Evolutionary conservation across 176 grass and related monocot genomes (phyloP).

Genomic region (Musa acuminata): DNA sequence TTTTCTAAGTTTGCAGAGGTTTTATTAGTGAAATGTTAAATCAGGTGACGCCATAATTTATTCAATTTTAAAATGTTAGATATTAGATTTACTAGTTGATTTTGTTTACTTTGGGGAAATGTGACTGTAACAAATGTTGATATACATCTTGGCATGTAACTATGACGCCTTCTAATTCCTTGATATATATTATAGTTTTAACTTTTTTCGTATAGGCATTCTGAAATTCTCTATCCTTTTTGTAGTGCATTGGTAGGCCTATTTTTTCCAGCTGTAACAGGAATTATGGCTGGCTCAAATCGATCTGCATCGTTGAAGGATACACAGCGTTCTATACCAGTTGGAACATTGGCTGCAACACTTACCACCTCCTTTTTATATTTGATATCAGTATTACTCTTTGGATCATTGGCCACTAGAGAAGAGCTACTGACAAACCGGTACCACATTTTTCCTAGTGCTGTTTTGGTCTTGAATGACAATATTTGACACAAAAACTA

Average conservation of each 20-base stretch:
- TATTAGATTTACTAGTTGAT: not conserved
- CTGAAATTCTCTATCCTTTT: not conserved
- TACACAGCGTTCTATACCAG: conserved; percentile 92
- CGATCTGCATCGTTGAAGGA: conserved; percentile 92
- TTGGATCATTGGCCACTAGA: conserved; percentile 85
- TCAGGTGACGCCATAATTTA: not conserved
- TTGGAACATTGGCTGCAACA: conserved; percentile 82
- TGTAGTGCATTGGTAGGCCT: conserved; percentile 90
- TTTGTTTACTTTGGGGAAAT: not conserved
- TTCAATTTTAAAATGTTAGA: no score
- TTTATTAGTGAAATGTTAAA: not conserved
- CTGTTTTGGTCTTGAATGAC: not conserved
- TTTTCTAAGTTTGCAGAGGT: not conserved
- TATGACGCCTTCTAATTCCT: not conserved
- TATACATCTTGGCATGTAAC: not conserved
- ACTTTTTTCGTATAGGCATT: not conserved
- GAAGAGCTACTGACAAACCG: conserved; percentile 92
- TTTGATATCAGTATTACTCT: conserved; percentile 72
- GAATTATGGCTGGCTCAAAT: conserved; percentile 99
- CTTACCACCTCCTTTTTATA: conserved; percentile 81
- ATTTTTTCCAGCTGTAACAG: conserved; percentile 96
- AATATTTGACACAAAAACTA: not conserved
- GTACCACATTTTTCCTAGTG: conserved; percentile 30
- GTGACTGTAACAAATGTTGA: not conserved
- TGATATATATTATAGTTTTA: not conserved